phyloP scores from a whole-genome alignment of 2,329 filamentous ascomycete species.

The Aspergillus tanneri region DNA sequence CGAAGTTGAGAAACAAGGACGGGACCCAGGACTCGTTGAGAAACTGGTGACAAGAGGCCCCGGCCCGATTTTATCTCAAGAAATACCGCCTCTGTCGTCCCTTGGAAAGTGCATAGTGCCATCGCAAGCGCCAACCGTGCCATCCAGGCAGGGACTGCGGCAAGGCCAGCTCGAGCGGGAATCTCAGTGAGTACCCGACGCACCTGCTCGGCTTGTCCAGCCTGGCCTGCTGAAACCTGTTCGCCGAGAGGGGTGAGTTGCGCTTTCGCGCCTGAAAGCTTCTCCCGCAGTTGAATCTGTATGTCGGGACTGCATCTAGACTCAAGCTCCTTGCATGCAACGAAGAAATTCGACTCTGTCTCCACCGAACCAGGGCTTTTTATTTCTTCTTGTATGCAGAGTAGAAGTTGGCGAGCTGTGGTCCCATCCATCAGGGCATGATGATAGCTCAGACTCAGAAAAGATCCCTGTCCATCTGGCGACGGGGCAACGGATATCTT shows the following conservation, averaged over 20 bases:
- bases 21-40: not conserved
- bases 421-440: constrained; percentile 4
- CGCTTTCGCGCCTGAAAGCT: not conserved
- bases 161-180: not conserved
- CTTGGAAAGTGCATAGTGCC: not conserved
- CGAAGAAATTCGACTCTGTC: not conserved
- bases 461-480: not conserved
- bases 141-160: not conserved
- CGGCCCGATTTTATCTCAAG: constrained; percentile 1
- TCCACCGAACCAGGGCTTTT: not conserved
- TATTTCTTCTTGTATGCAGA: not conserved
- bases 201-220: not conserved
- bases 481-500: not conserved
- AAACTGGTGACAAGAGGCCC: not conserved
- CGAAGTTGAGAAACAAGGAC: constrained; percentile 1
- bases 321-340: not conserved
- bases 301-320: not conserved
- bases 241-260: not conserved
- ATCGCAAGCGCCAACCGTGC: constrained; percentile 1
- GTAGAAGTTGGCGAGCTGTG: constrained; percentile 1
- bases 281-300: not conserved
- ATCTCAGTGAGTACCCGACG: not conserved
- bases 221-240: not conserved
- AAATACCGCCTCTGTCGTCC: not conserved
- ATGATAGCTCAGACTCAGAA: constrained; percentile 6